Base-by-base conservation (phyloP, 176 grass and related monocot species). In the Saccharum officinarum region DNA sequence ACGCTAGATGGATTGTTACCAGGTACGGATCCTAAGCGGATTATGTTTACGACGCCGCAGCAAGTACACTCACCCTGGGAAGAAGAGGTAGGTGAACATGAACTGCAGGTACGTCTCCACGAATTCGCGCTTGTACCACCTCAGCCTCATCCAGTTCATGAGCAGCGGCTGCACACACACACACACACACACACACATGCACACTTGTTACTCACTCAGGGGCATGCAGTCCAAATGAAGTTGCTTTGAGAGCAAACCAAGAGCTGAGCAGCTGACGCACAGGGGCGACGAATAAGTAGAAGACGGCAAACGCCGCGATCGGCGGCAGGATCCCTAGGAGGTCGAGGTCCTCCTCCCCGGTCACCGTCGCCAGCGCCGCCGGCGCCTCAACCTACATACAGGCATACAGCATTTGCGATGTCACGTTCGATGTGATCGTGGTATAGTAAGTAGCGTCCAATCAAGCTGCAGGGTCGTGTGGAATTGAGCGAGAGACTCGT, bases 61-160 rank as follows among this genome's bases (percentile, higher is more conserved):
- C 23, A 39, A 17, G 22, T 36, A 7, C 16, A 82, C 92, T 95
- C 63, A 98, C 91, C 62, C 87, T 0, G 96, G 93, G 83, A 81
- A 98, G 87, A 98, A 98, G 85, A 98, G 28, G 80, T 95, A 98
- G 41, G 89, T 92, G 67, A 87, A 90, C 95, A 98, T 92, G 83
- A 98, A 95, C 70, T 95, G 93, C 60, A 95, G 82, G 75, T 95
- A 98, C 77, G 81, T 95, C 91, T 98, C 96, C 3, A 94, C 0
- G 77, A 95, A 95, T 18, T 89, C 80, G 80, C 89, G 93, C 83
- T 95, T 94, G 83, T 75, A 98, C 95, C 95, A 95, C 80, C 95
- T 92, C 83, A 75, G 13, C 82, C 89, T 90, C 85, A 98, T 91
- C 96, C 93, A 95, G 89, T 95, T 95, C 91, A 93, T 87, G 80